Evolutionary conservation across 139 green algal species (phyloP), one percentile per base, ranked within the genome.

Genomic region (Desmodesmus armatus): DNA sequence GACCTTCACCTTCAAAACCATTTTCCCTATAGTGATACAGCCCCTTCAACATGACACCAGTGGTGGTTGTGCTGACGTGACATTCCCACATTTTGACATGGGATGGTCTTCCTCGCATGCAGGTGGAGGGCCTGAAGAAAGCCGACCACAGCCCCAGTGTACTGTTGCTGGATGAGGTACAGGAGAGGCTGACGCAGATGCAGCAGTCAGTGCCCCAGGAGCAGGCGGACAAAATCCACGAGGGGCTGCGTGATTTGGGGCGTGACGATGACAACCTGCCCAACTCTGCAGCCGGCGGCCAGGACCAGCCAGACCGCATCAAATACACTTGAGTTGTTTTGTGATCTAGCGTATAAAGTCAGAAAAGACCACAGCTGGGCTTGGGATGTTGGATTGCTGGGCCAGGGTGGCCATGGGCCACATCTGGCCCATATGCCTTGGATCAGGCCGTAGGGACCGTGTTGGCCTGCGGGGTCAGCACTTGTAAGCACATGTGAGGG

Each of bases 141-240:
- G 76, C 55, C 39, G 76, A 82, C 55, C 76, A 82, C 55, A 72
- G 55, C n/a, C 76, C 76, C 19, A 23, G 53, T 25, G 76, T 82
- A 37, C 35, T 82, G 76, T 55, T 82, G 55, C 76, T 82, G 55
- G 76, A 82, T 19, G 76, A 53, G 11, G 40, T 82, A 40, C 63
- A 71, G 23, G 76, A 82, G 55, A 21, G 55, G 9, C 55, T 82
- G 37, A 33, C 41, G 35, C 47, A 49, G 33, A 9, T 80, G 31
- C 47, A 33, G 1, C 31, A 17, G 33, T 31, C 47, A 3, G 53
- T 80, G 31, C 47, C 66, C 31, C 49, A 67, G 49, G 47, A 80
- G 73, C 47, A 67, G n/a, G 31, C 35, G 9, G 47, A 67, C 29
- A 31, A 4, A 2, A 44, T 80, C 4, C 44, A 80, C 47, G n/a